phyloP scores from a whole-genome alignment of 2,329 filamentous ascomycete species.

The Graphiopsis chlorocephala region DNA sequence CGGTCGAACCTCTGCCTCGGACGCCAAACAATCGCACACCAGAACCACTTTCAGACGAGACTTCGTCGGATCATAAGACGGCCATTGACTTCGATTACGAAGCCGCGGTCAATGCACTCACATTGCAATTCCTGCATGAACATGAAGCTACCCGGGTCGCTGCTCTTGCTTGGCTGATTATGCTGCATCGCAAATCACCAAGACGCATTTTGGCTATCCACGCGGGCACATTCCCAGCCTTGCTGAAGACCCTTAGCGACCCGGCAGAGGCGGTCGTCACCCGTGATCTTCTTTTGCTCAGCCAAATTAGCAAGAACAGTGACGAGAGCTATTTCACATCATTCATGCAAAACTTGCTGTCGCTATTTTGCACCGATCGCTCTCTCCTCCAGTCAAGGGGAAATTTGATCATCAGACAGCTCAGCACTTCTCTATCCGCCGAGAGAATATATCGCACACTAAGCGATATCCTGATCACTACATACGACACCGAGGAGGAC shows the following conservation, averaged over 20 bases:
- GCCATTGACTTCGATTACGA: constrained; percentile 87
- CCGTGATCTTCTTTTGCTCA: constrained; percentile 86
- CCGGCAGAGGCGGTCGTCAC: constrained; percentile 94
- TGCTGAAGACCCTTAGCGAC: constrained; percentile 94
- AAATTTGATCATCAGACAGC: constrained; percentile 92
- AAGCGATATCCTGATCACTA: constrained; percentile 67
- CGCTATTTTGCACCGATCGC: constrained; percentile 92
- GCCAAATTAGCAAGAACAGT: constrained; percentile 93
- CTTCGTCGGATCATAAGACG: constrained; percentile 37
- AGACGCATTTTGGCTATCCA: constrained; percentile 87
- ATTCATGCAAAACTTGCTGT: constrained; percentile 95
- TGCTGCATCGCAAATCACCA: constrained; percentile 94
- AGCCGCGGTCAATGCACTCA: constrained; percentile 88
- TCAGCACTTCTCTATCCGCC: constrained; percentile 88
- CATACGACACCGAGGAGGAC: constrained; percentile 51
- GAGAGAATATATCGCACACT: constrained; percentile 94
- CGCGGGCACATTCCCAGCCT: constrained; percentile 91
- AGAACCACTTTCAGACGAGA: constrained; percentile 25
- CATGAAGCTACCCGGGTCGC: constrained; percentile 94
- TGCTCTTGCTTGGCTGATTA: constrained; percentile 92
- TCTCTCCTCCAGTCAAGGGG: constrained; percentile 87
- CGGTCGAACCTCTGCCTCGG: constrained; percentile 20
- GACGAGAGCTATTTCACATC: constrained; percentile 97
- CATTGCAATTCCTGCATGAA: constrained; percentile 90
- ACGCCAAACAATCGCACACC: constrained; percentile 31